A percentile compares a stretch with the other conserved stretches of the same genome.
phyloP scores from a whole-genome alignment of 164 flowering plant species.

The Berberis thunbergii region DNA sequence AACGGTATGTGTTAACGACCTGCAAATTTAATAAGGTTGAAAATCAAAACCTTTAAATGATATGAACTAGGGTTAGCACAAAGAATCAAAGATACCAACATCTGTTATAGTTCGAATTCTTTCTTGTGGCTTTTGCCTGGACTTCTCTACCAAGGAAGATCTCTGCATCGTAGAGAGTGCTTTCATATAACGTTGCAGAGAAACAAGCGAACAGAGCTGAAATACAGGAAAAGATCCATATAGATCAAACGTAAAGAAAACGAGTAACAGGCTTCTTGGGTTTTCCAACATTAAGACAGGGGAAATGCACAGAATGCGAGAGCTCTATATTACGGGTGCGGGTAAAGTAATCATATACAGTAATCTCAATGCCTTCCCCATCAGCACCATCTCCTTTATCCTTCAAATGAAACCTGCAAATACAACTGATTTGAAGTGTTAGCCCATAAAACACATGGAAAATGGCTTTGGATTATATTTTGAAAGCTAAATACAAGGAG shows the following conservation, averaged over 20 bases:
- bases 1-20: slow-evolving; percentile 36
- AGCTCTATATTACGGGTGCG: slow-evolving; percentile 39
- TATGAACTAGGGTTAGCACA: not conserved
- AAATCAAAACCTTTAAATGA: not conserved
- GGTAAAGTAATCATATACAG: slow-evolving; percentile 61
- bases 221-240: slow-evolving; percentile 4
- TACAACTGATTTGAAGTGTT: not conserved
- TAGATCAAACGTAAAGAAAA: not conserved
- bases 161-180: slow-evolving; percentile 54
- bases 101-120: slow-evolving; percentile 38
- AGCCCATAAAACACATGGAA: not conserved
- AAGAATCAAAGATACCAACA: slow-evolving; percentile 23
- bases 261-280: slow-evolving; percentile 35
- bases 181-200: slow-evolving; percentile 68
- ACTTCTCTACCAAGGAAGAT: slow-evolving; percentile 55
- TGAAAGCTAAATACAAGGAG: not conserved
- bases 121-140: slow-evolving; percentile 72
- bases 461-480: not conserved
- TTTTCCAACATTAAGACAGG: slow-evolving; percentile 79
- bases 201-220: slow-evolving; percentile 55
- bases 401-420: slow-evolving; percentile 52
- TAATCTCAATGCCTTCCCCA: slow-evolving; percentile 34
- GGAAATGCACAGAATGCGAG: slow-evolving; percentile 43
- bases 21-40: slow-evolving; percentile 17
- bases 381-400: slow-evolving; percentile 27